Evolutionary conservation across 352 stramenopile species (phyloP), one percentile per base, ranked within the genome.

Genomic region (Phytophthora capsici): DNA sequence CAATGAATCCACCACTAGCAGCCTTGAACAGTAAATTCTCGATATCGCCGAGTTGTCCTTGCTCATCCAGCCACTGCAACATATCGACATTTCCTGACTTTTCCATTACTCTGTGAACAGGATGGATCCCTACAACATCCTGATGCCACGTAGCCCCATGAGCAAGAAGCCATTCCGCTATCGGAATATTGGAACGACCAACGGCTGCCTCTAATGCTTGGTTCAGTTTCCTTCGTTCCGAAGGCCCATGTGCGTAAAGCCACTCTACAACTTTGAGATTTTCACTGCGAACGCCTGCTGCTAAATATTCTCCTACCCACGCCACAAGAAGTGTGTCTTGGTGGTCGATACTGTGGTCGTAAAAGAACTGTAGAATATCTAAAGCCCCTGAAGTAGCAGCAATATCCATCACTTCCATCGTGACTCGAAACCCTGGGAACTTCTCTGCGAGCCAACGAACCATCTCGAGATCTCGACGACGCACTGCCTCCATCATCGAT

Each of bases 81-180:
- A 48, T 48, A 4, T 48, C 41, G 26, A 55, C 28, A 26, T n/a
- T 17, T 55, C 36, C 48, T 44, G 38, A 45, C 16, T 30, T 16
- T 19, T 34, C 34, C 16, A 36, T 9, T 14, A 51, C 44, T 23
- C 5, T 10, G 23, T 36, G 44, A 7, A 23, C 44, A 3, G 14
- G 17, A 4, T n/a, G 7, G 14, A 34, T 12, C 5, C 12, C 17
- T 37, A 14, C 12, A 48, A 9, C 20, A 19, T 28, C 19, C 19
- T 3, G 4, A n/a, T 20, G 6, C 41, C 41, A 48, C 12, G 17
- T n/a, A n/a, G 19, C 41, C 6, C 41, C 41, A 48, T 48, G 41
- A 6, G 7, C 20, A 16, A 48, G 41, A 12, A 48, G 41, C 41
- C 41, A 26, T 9, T 48, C 41, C 8, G 41, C 41, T 3, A 53